Evolutionary conservation across 768 basidiomycete species (phyloP), one percentile per base, ranked within the genome.

Genomic region (Amyloporia xantha): DNA sequence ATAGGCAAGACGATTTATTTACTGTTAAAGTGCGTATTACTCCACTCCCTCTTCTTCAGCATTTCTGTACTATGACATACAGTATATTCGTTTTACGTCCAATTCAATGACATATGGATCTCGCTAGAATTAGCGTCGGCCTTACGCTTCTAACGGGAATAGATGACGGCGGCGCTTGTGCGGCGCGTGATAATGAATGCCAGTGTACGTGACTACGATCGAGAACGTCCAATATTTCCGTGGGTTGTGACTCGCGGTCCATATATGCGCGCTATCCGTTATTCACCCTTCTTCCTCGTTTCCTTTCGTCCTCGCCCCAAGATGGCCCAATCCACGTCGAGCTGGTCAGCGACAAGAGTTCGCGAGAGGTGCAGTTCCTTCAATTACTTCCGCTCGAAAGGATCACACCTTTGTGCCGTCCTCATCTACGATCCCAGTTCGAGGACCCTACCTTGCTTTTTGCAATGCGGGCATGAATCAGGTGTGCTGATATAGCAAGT

Each of bases 391-490:
- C 74, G 74, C 49, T 71, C 74, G n/a, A 39, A 81, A 80, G 56
- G 75, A 78, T 54, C 96, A 99, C 66, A 84, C 86, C 20, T 95
- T 90, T 63, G 88, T 93, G 46, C 86, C 86, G 5, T 93, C 90
- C 25, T 94, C 91, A 2, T 77, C 89, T 1, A 95, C 93, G 33
- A 87, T 99, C 55, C 96, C 96, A 1, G 97, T 90, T 65, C 96
- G 98, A 50, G 96, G 98, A 69, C 95, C 95, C 2, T 97, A 95
- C 13, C 76, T 99, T 28, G 81, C 98, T 48, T 99, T 99, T 60
- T 92, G 92, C 50, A 99, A 99, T 74, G 95, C 95, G 55, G 96
- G 96, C 51, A 95, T 93, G 91, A 93, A 93, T 63, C 91, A 92
- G 77, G 88, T 81, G 57, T 28, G 70, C 55, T n/a, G n/a, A n/a